Conservation (phyloP, 2,329 filamentous ascomycete species). For the Davidsoniella australis region DNA sequence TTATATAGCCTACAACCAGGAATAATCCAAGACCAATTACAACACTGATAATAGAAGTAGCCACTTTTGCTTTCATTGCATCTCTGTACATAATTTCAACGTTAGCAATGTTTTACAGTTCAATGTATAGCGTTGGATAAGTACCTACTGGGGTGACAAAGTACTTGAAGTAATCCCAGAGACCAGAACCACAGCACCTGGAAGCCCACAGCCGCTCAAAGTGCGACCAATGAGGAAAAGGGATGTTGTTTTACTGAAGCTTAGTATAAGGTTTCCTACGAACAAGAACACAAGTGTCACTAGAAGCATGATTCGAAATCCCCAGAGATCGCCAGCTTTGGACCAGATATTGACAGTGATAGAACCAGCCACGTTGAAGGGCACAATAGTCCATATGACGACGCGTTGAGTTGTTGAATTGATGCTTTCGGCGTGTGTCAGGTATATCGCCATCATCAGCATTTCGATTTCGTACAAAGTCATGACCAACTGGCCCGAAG, state of each 20-base stretch:
- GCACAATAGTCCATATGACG: neutral
- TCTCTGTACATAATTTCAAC: neutral
- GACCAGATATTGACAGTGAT: slow-evolving; percentile 1
- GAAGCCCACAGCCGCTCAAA: neutral
- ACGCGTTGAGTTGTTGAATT: neutral
- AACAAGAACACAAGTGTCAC: neutral
- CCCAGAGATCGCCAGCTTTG: slow-evolving; percentile 6
- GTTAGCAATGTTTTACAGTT: too few species aligned
- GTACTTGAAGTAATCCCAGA: neutral
- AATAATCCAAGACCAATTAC: neutral
- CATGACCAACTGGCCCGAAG: neutral
- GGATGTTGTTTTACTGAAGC: neutral
- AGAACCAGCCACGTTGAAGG: neutral
- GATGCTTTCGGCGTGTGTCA: neutral
- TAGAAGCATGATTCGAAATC: slow-evolving; percentile 5
- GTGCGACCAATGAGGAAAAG: neutral
- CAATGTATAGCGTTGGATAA: too few species aligned
- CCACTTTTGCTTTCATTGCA: slow-evolving; percentile 1
- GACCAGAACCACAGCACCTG: neutral
- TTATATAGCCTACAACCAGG: neutral
- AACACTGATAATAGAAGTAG: neutral
- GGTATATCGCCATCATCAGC: neutral
- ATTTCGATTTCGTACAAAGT: neutral
- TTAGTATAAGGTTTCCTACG: neutral
- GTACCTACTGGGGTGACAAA: neutral